A percentile compares a stretch with the other conserved stretches of the same genome.
Evolutionary conservation across 208 protist genomes (phyloP).

Genomic region (Trypanosoma mega): DNA sequence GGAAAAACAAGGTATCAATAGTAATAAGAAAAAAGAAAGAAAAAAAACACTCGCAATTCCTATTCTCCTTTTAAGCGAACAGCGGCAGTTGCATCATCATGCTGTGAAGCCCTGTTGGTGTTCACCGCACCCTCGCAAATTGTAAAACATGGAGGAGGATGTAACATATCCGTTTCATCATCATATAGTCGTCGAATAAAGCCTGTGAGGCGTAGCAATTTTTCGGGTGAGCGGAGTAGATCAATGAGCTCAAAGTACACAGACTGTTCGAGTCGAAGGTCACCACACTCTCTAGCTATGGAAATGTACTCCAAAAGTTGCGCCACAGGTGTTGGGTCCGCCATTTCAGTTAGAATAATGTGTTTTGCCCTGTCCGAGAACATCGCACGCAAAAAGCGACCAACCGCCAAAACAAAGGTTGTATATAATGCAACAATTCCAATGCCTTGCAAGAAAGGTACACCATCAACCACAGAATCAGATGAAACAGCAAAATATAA

Average conservation of each 20-base stretch:
- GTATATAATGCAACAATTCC: conserved; percentile 83
- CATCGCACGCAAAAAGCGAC: conserved; percentile 56
- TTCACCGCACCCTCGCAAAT: too few relatives aligned
- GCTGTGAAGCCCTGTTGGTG: too few relatives aligned
- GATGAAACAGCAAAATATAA: conserved; percentile 65
- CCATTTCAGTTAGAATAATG: conserved; percentile 52
- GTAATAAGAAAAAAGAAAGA: conserved; percentile 3
- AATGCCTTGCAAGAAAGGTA: conserved; percentile 59
- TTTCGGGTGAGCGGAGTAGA: conserved; percentile 66
- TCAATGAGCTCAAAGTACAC: conserved; percentile 79
- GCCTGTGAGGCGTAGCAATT: conserved; percentile 60
- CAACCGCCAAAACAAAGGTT: conserved; percentile 81
- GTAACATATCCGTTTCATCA: conserved; percentile 8
- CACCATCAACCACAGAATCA: conserved; percentile 43
- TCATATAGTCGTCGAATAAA: conserved; percentile 18
- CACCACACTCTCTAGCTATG: conserved; percentile 48
- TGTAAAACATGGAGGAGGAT: too few relatives aligned
- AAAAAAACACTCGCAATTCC: too few relatives aligned
- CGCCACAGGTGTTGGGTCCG: conserved; percentile 47
- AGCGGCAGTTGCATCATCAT: too few relatives aligned
- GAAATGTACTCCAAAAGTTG: conserved; percentile 60
- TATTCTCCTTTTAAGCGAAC: too few relatives aligned
- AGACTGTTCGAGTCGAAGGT: conserved; percentile 71
- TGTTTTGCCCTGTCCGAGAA: conserved; percentile 49
- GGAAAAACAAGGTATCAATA: not conserved